Conservation (phyloP, 169 alveolate genomes). For the Blepharisma undulans region DNA sequence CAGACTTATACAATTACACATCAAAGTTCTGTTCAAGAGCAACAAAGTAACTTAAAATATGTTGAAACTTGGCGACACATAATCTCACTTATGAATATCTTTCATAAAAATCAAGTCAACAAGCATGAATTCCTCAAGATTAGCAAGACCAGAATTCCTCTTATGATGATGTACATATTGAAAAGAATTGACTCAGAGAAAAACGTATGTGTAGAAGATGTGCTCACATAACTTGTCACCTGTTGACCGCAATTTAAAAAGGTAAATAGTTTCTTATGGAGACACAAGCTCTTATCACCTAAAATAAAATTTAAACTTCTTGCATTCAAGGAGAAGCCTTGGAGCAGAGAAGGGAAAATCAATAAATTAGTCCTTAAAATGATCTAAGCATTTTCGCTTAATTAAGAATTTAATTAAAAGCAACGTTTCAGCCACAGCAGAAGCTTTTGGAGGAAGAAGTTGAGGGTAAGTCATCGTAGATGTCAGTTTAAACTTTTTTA, state of each 20-base stretch:
- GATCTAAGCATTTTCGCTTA: constrained; percentile 54
- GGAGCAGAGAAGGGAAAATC: constrained; percentile 89
- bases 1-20: constrained; percentile 98
- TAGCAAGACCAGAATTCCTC: constrained; percentile 90
- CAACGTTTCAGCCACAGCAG: neutral
- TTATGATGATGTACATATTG: constrained; percentile 89
- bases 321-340: constrained; percentile 96
- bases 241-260: constrained; percentile 99
- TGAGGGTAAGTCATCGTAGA: neutral
- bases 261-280: constrained; percentile 98
- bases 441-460: neutral
- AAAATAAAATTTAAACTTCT: constrained; percentile 96
- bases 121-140: constrained; percentile 96
- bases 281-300: constrained; percentile 97
- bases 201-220: constrained; percentile 95
- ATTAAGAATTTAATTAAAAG: no score
- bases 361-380: constrained; percentile 79
- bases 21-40: constrained; percentile 95
- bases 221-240: constrained; percentile 97
- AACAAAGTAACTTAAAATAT: constrained; percentile 98
- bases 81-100: constrained; percentile 98
- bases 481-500: neutral
- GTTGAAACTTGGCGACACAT: constrained; percentile 96
- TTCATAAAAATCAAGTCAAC: constrained; percentile 91
- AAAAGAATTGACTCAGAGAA: constrained; percentile 85